Base-by-base conservation (phyloP, 2,329 filamentous ascomycete genomes). In the Penicillium sp. region DNA sequence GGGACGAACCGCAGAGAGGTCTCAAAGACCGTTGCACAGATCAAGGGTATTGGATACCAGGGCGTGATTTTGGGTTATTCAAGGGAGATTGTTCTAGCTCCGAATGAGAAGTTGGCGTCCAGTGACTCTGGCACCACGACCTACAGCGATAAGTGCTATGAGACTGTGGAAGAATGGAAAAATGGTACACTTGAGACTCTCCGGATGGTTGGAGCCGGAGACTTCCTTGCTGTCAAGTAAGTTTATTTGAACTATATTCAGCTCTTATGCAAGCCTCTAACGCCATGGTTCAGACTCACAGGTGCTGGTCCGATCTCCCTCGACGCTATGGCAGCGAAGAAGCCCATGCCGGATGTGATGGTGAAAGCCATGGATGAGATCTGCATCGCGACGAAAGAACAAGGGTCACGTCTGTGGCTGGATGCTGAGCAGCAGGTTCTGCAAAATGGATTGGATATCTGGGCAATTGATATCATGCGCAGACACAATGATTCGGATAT, bases 21-120 rank as follows among this genome's bases (percentile, higher is more conserved):
- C 2, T 78, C 80, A 43, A 75, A 72, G 29, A 92, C 89, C 0
- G 84, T 91, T 29, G 70, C 81, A 1, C 78, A 81, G 2, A 80
- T 96, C 10, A 90, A 91, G 73, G 74, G 79, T 31, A 86, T 93
- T 45, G 93, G 93, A 1, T 96, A 91, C 70, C 85, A 84, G 24
- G 93, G 92, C 13, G 90, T 96, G 6, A 91, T 96, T 54, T 81
- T 96, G 47, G 87, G 90, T 50, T 96, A 96, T 68, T 91, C 91
- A 2, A 85, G 84, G 62, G 93, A 96, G 74, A 89, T 95, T 1
- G 88, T 93, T 14, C 78, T 91, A 33, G 81, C 81, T 16, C 83
- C 86, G 31, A 74, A 78, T 4, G 68, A 73, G 47, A 62, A 59
- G 24, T 37, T 57, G 19, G 55, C 60, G 16, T 24, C 21, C 2